Evolutionary conservation across 371 early-diverging fungal species (phyloP).

Genomic region (Mucor plumbeus): DNA sequence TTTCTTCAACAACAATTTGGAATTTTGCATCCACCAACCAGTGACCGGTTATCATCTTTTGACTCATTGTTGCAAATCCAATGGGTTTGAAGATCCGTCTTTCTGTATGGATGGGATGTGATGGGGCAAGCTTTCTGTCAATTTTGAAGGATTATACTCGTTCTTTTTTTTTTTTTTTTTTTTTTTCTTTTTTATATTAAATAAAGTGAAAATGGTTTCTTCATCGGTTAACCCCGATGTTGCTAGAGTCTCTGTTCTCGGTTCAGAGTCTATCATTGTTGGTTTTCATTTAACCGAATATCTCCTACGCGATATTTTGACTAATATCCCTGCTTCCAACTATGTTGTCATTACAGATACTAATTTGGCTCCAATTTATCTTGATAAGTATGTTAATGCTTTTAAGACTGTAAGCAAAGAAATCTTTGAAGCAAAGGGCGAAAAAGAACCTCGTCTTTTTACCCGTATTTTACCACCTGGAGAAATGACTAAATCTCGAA

Average conservation of each 20-base stretch:
- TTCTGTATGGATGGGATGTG: background rate
- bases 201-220: background rate
- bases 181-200: background rate
- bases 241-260: conserved; percentile 83
- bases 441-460: conserved; percentile 68
- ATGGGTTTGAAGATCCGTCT: conserved; percentile 1
- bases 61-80: conserved; percentile 23
- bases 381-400: conserved; percentile 55
- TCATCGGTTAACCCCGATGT: conserved; percentile 54
- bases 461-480: conserved; percentile 88
- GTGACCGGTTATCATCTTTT: conserved; percentile 13
- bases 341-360: conserved; percentile 91
- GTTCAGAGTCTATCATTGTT: conserved; percentile 83
- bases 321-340: conserved; percentile 77
- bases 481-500: conserved; percentile 89
- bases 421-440: conserved; percentile 23
- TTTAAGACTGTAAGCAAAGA: conserved; percentile 48
- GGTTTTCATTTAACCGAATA: conserved; percentile 84
- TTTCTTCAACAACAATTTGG: too few species aligned
- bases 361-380: conserved; percentile 82
- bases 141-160: background rate
- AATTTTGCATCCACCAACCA: background rate
- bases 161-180: conserved; percentile 1
- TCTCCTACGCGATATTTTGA: conserved; percentile 77
- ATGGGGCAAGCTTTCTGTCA: background rate